Evolutionary conservation across 2,329 filamentous ascomycete species (phyloP).

Genomic region (Pseudopithomyces maydicus): DNA sequence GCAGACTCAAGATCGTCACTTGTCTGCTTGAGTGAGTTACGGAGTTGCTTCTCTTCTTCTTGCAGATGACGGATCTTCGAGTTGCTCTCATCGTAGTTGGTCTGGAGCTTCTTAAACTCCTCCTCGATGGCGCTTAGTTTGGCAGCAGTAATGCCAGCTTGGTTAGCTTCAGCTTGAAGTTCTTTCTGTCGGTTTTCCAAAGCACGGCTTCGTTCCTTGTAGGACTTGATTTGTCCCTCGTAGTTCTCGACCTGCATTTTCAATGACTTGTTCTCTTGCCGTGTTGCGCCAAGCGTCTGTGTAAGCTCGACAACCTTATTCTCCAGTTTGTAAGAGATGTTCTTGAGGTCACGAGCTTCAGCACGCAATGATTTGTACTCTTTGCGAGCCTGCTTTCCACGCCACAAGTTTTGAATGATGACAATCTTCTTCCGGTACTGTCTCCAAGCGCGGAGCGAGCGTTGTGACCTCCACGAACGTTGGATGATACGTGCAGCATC

Average conservation of each 20-base stretch:
- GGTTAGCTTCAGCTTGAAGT: constrained; percentile 93
- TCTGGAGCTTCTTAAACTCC: constrained; percentile 90
- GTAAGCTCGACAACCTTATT: constrained; percentile 99
- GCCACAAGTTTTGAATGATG: constrained; percentile 90
- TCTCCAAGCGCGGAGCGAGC: constrained; percentile 79
- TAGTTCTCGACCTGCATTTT: constrained; percentile 91
- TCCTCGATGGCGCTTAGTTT: constrained; percentile 90
- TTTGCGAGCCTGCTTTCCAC: constrained; percentile 78
- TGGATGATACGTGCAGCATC: constrained; percentile 93
- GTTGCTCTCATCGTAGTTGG: constrained; percentile 86
- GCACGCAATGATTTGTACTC: constrained; percentile 91
- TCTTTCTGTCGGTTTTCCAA: constrained; percentile 91
- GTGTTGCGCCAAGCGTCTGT: constrained; percentile 88
- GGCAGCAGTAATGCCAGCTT: constrained; percentile 93
- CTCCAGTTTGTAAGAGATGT: constrained; percentile 98
- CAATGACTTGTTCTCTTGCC: constrained; percentile 90
- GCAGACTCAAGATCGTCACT: constrained; percentile 81
- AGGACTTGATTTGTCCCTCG: constrained; percentile 93
- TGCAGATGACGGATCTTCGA: constrained; percentile 91
- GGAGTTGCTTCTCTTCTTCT: constrained; percentile 86
- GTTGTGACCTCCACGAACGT: constrained; percentile 82
- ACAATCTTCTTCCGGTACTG: constrained; percentile 88
- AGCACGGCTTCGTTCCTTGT: constrained; percentile 89
- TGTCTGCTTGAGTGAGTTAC: constrained; percentile 79
- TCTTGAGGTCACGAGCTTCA: constrained; percentile 96